Conservation (phyloP, 2,329 filamentous ascomycete species). For the Coleophoma crateriformis region DNA sequence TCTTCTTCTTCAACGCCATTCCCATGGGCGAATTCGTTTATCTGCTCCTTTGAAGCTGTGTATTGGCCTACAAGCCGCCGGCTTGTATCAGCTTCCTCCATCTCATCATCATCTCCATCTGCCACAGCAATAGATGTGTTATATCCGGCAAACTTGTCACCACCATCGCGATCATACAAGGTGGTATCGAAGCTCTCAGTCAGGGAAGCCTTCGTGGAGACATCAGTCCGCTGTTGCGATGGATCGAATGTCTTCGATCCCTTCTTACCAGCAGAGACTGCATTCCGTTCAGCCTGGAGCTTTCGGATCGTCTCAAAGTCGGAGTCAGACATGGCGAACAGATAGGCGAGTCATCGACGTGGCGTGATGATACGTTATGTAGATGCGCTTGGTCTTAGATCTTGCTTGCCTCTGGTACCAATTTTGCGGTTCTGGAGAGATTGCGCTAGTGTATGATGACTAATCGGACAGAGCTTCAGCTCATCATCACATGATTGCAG, state of each 20-base stretch:
- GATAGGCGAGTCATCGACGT: background rate
- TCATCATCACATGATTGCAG: too few relatives aligned
- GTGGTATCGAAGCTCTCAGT: conserved; percentile 84
- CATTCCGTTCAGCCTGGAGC: conserved; percentile 90
- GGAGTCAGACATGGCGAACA: conserved; percentile 57
- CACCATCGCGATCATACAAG: conserved; percentile 74
- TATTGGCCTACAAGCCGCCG: conserved; percentile 89
- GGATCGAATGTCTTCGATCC: conserved; percentile 75
- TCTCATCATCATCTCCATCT: conserved; percentile 73
- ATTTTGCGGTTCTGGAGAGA: background rate
- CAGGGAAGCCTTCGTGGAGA: conserved; percentile 84
- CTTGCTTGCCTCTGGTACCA: background rate
- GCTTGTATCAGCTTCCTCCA: conserved; percentile 67
- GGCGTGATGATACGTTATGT: background rate
- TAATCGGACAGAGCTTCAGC: too few relatives aligned
- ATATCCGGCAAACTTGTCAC: conserved; percentile 83
- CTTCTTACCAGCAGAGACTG: conserved; percentile 71
- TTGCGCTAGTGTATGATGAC: too few relatives aligned
- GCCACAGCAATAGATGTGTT: conserved; percentile 80
- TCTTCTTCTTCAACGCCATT: conserved; percentile 88
- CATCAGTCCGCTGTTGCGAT: conserved; percentile 74
- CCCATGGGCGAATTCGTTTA: conserved; percentile 88
- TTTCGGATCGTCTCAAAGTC: conserved; percentile 84
- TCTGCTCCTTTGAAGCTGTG: conserved; percentile 84
- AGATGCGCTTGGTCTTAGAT: background rate